Percentiles rank a stretch among this genome's conserved stretches.
Conservation (phyloP, 441 rosid species). For the Flueggea neowawraea region DNA sequence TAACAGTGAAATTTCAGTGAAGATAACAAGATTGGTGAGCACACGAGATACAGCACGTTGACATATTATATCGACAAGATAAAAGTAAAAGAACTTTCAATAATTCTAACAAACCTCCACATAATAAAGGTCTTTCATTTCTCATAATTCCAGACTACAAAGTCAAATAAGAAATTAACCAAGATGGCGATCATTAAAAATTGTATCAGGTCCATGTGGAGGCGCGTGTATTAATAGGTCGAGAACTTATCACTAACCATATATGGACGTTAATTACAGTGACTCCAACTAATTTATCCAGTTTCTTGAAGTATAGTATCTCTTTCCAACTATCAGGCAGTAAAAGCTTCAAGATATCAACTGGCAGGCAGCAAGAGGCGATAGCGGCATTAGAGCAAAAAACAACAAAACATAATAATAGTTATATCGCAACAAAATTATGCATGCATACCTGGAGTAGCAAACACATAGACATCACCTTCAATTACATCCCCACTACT, state of each 20-base stretch:
- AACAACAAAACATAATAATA: background rate
- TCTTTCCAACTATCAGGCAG: conserved; percentile 85
- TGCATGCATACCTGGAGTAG: conserved; percentile 68
- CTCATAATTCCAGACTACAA: no score
- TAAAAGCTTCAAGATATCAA: conserved; percentile 87
- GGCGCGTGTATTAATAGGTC: conserved; percentile 1
- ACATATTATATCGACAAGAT: no score
- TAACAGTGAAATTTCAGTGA: no score
- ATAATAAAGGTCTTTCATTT: background rate
- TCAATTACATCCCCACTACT: conserved; percentile 60
- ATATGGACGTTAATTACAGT: conserved; percentile 94
- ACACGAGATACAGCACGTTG: no score
- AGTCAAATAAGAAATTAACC: no score
- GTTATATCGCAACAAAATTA: background rate
- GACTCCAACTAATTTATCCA: conserved; percentile 95
- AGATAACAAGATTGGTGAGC: no score
- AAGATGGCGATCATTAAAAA: no score
- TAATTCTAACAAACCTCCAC: background rate
- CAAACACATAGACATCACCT: conserved; percentile 89
- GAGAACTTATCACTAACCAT: conserved; percentile 57
- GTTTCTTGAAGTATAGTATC: conserved; percentile 70
- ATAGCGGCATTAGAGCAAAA: conserved; percentile 15
- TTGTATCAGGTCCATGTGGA: no score
- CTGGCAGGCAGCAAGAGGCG: conserved; percentile 32
- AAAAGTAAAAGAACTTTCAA: background rate